A percentile compares a stretch with the other conserved stretches of the same genome.
Evolutionary conservation across 305 asterid species (phyloP).

Genomic region (Nicotiana rustica): DNA sequence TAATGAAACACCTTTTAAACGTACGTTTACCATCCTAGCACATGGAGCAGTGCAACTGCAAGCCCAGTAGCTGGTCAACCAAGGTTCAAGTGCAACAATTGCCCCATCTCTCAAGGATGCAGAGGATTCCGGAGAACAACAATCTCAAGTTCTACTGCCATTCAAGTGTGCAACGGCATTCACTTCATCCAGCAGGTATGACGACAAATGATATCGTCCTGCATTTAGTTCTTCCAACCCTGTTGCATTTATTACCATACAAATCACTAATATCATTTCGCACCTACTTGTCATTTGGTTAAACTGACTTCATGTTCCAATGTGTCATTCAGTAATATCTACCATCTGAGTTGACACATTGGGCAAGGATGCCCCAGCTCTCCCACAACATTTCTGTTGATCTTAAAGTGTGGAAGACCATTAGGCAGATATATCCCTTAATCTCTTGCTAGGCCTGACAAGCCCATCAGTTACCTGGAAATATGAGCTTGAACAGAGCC

Average conservation of each 20-base stretch:
- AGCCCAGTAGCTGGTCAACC: background rate
- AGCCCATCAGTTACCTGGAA: conserved; percentile 2
- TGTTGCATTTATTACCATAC: background rate
- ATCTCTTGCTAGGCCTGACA: conserved; percentile 9
- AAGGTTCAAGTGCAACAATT: conserved; percentile 23
- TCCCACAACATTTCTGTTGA: background rate
- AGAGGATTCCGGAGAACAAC: background rate
- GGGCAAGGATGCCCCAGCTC: conserved; percentile 18
- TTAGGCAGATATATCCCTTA: background rate
- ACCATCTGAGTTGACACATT: conserved; percentile 21
- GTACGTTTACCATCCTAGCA: background rate
- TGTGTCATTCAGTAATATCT: background rate
- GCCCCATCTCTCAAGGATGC: background rate
- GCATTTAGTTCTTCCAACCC: conserved; percentile 15
- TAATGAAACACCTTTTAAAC: conserved; percentile 1
- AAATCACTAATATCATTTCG: background rate
- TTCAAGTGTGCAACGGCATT: background rate
- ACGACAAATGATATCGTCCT: background rate
- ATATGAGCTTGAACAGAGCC: background rate
- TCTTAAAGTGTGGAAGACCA: conserved; percentile 21
- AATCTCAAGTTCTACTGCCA: conserved; percentile 10
- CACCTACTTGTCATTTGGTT: background rate
- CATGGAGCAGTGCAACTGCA: conserved; percentile 6
- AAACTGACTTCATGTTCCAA: conserved; percentile 3
- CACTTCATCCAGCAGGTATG: background rate